Percentiles rank a stretch among this genome's conserved stretches.
phyloP scores from a whole-genome alignment of 768 basidiomycete species.

The Phylloporus arenicola region DNA sequence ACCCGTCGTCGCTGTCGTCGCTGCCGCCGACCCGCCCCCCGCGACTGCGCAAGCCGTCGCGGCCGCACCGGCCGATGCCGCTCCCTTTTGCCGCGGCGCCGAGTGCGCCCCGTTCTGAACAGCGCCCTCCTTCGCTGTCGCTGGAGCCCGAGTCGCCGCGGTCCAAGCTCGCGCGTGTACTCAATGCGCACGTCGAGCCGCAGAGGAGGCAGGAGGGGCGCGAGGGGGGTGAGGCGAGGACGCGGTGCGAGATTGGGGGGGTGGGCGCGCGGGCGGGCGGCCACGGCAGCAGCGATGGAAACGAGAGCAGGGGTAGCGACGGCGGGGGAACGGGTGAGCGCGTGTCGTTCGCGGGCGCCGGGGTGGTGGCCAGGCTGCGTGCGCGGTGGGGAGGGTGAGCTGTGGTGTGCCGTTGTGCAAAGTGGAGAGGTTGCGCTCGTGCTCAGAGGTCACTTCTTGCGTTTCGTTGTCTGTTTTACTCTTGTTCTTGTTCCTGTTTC shows the following conservation, averaged over 20 bases:
- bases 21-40: not conserved
- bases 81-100: no score
- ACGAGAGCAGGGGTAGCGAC: not conserved
- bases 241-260: constrained; percentile 4
- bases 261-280: not conserved
- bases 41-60: constrained; percentile 1
- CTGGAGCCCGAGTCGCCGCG: constrained; percentile 13
- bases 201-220: not conserved
- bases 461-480: not conserved
- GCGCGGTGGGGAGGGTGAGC: constrained; percentile 13
- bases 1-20: not conserved
- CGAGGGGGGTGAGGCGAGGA: constrained; percentile 3
- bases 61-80: not conserved
- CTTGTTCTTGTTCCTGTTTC: not conserved
- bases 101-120: not conserved
- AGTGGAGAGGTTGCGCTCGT: not conserved
- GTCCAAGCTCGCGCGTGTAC: constrained; percentile 19
- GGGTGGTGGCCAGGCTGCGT: constrained; percentile 19
- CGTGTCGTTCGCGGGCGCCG: constrained; percentile 3
- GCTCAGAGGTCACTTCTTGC: not conserved
- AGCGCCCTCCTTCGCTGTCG: not conserved
- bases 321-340: not conserved
- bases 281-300: not conserved
- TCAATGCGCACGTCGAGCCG: not conserved
- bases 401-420: not conserved